Evolutionary conservation across 2,329 filamentous ascomycete species (phyloP).

Genomic region (Fusarium gaditjirri): DNA sequence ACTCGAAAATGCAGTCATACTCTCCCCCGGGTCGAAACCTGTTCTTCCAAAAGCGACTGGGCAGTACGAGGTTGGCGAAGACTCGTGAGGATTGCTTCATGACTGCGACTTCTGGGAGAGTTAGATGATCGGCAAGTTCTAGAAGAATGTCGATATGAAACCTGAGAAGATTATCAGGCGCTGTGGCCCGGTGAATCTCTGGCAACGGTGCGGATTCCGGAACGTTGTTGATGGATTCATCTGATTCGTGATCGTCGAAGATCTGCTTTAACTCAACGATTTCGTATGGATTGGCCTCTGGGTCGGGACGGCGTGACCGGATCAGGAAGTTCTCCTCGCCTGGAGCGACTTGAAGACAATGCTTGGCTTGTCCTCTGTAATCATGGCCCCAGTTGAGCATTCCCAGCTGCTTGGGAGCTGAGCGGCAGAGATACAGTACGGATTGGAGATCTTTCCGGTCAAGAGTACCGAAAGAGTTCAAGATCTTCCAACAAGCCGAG

Average conservation of each 20-base stretch:
- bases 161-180: background rate
- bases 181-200: background rate
- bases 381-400: background rate
- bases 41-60: background rate
- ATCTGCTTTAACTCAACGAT: background rate
- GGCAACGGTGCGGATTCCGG: background rate
- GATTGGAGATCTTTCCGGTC: background rate
- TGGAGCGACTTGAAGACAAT: background rate
- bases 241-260: background rate
- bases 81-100: background rate
- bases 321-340: background rate
- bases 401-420: background rate
- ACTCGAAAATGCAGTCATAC: background rate
- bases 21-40: background rate
- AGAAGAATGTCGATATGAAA: background rate
- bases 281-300: too few species aligned
- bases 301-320: too few species aligned
- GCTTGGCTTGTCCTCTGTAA: background rate
- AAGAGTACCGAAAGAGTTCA: background rate
- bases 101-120: background rate
- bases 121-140: background rate
- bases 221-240: accelerated
- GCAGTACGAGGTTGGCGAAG: background rate
- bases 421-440: background rate
- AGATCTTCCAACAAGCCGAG: background rate